Evolutionary conservation across 2,329 filamentous ascomycete genomes (phyloP).

Genomic region (Ceratocystis variospora): DNA sequence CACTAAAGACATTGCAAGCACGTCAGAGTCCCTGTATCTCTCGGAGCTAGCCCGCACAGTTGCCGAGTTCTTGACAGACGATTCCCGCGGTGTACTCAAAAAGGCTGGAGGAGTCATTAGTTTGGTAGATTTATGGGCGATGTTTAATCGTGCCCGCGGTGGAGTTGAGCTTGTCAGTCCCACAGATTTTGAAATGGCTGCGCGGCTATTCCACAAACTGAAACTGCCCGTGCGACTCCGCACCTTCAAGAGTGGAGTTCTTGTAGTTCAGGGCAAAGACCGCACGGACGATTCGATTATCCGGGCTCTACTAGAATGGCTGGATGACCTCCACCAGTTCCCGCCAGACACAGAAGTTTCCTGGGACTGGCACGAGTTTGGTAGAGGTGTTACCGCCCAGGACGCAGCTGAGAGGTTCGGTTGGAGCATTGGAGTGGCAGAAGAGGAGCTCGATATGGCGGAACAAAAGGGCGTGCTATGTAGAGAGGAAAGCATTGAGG

Average conservation of each 20-base stretch:
- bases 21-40: slow-evolving; percentile 71
- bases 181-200: slow-evolving; percentile 80
- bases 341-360: slow-evolving; percentile 49
- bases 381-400: slow-evolving; percentile 75
- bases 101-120: slow-evolving; percentile 78
- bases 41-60: slow-evolving; percentile 75
- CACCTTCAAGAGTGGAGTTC: slow-evolving; percentile 82
- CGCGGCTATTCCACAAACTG: slow-evolving; percentile 73
- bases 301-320: slow-evolving; percentile 59
- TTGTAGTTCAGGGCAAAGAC: slow-evolving; percentile 80
- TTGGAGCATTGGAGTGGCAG: slow-evolving; percentile 93
- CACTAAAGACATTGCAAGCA: slow-evolving; percentile 82
- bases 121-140: slow-evolving; percentile 80
- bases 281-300: slow-evolving; percentile 86
- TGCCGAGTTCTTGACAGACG: slow-evolving; percentile 80
- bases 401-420: slow-evolving; percentile 82
- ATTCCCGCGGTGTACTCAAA: slow-evolving; percentile 61
- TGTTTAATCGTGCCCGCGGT: slow-evolving; percentile 85
- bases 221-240: slow-evolving; percentile 74
- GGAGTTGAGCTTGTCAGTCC: slow-evolving; percentile 92
- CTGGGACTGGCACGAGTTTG: slow-evolving; percentile 69
- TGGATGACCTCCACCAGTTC: slow-evolving; percentile 55
- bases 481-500: slow-evolving; percentile 82
- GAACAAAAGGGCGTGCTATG: slow-evolving; percentile 81
- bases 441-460: slow-evolving; percentile 92